Percentiles rank a stretch among this genome's conserved stretches.
Evolutionary conservation across 306 rosid genomes (phyloP).

Genomic region (Canavalia ensiformis): DNA sequence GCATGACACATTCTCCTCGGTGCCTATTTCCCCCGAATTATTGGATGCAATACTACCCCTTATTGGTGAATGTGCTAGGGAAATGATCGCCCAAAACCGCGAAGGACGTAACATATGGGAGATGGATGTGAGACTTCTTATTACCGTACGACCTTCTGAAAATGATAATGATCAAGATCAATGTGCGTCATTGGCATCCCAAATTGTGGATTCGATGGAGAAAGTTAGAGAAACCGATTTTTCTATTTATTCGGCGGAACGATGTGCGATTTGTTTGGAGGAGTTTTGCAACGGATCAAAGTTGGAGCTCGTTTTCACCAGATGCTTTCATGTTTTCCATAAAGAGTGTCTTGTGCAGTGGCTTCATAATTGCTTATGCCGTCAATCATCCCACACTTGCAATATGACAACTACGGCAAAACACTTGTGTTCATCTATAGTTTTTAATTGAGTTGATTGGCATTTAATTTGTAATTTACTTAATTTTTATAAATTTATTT

Average conservation of each 20-base stretch:
- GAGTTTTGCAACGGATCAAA: background rate
- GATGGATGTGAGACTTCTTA: background rate
- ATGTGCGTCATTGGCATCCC: background rate
- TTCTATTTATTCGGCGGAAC: background rate
- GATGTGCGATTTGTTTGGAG: constrained; percentile 30
- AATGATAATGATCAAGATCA: background rate
- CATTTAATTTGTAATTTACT: too few relatives aligned
- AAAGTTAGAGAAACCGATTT: background rate
- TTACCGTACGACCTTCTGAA: background rate
- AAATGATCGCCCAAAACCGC: too few relatives aligned
- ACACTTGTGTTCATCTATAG: too few relatives aligned
- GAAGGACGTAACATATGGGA: background rate
- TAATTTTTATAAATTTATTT: too few relatives aligned
- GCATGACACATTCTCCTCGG: background rate
- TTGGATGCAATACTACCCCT: background rate
- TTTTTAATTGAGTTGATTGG: too few relatives aligned
- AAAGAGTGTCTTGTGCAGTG: background rate
- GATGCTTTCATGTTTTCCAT: constrained; percentile 26
- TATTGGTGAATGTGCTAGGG: background rate
- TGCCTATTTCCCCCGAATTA: background rate
- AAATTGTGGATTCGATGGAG: background rate
- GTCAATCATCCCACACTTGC: background rate
- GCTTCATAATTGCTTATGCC: background rate
- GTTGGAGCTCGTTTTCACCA: background rate
- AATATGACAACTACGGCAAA: too few relatives aligned